Evolutionary conservation across 176 grass and related monocot genomes (phyloP).

Genomic region (Hsuehochloa calcarea): DNA sequence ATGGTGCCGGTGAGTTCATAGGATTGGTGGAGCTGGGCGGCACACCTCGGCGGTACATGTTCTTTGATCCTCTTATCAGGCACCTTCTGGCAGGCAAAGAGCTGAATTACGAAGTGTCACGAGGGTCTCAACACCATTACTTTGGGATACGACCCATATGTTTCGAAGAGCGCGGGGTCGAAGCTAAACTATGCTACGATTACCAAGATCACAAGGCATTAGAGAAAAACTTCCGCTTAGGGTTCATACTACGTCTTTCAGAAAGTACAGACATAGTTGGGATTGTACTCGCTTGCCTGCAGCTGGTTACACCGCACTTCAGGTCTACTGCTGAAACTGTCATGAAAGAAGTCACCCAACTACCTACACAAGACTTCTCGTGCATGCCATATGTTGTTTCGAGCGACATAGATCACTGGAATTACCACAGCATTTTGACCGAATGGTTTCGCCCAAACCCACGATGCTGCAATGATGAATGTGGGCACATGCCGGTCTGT

Average conservation of each 20-base stretch:
- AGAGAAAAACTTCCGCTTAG: not conserved
- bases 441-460: not conserved
- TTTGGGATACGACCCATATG: not conserved
- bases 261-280: constrained; percentile 2
- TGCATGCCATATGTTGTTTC: not conserved
- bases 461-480: not conserved
- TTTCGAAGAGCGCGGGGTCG: not conserved
- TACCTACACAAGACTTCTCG: not conserved
- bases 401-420: not conserved
- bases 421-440: not conserved
- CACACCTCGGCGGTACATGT: not conserved
- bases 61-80: constrained; percentile 6
- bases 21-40: constrained; percentile 1
- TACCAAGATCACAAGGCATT: not conserved
- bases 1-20: not conserved
- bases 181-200: not conserved
- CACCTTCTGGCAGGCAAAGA: constrained; percentile 16
- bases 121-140: no score
- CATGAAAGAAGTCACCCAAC: not conserved
- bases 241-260: not conserved
- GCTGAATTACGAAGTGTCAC: not conserved
- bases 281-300: not conserved
- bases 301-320: not conserved
- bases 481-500: not conserved
- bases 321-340: not conserved